Evolutionary conservation across 805 yeast genomes (phyloP), one percentile per base, ranked within the genome.

Genomic region (Ogataea ramenticola): DNA sequence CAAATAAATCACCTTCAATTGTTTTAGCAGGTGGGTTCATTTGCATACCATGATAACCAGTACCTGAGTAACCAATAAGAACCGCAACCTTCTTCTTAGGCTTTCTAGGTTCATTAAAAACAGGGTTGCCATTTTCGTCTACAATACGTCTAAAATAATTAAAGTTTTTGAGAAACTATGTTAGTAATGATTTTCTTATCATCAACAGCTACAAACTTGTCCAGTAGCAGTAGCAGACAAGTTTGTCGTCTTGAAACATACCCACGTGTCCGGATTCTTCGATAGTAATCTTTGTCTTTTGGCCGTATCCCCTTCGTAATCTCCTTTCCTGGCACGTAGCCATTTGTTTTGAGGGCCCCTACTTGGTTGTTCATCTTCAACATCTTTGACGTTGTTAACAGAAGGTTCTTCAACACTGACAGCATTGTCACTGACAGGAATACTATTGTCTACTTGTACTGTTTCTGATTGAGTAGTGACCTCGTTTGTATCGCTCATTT

Each of bases 1-100:
- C 72, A 62, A 87, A 91, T 7, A 90, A 58, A 41, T 86, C 96
- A 14, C 90, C 93, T 65, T 90, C 98, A 51, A 90, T 90, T 19
- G 98, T 90, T 59, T 80, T 80, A 36, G 78, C 78, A 17, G 90
- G 95, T 2, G 96, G 95, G 59, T 89, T 90, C 50, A 83, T 68
- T 64, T 90, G 98, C 96, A 90, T 87, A 8, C 98, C 98, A 62
- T 86, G 93, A 65, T 90, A 90, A 0, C 97, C 97, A 1, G 96
- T 82, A 36, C 98, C 98, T 61, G 96, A 90, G 67, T 90, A 90
- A 4, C 98, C 97, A 51, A 90, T 72, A 79, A 87, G 72, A 55
- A 85, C 79, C 0, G 96, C 97, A 20, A 88, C 96, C 59, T 90
- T 90, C 55, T 79, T 77, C 72, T 90, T 90, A 20, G 98, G 96